These are phyloP conservation scores for Pulicaria dysenterica DNA, from an alignment of 129 eudicot species.

Conservation along the genomic window DNA sequence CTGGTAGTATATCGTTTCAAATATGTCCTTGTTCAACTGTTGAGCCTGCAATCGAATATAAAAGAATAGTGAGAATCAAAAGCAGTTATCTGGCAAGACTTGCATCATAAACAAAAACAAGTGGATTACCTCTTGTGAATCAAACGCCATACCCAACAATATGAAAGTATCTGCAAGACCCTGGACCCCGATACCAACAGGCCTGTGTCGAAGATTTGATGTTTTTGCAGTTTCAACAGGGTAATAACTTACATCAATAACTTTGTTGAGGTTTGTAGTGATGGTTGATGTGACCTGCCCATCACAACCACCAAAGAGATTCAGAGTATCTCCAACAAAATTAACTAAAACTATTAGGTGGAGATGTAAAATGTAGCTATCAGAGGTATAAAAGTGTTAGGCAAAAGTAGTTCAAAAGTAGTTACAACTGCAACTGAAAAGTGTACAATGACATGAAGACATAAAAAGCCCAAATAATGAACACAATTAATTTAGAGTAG, in stretches of 20 bases:
- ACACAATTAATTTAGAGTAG: too few relatives aligned
- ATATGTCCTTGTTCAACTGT: conserved; percentile 92
- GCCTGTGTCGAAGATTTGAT: conserved; percentile 80
- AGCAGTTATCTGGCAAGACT: background rate
- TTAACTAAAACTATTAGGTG: background rate
- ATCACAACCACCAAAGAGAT: conserved; percentile 19
- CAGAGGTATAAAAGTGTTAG: background rate
- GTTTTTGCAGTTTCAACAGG: conserved; percentile 90
- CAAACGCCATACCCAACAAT: conserved; percentile 92
- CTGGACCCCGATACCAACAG: conserved; percentile 93
- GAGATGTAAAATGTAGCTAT: background rate
- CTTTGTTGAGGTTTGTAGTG: conserved; percentile 77
- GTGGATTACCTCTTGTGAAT: conserved; percentile 78
- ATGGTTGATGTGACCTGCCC: conserved; percentile 66
- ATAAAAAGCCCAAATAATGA: too few relatives aligned
- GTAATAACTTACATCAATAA: conserved; percentile 81
- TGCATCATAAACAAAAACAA: background rate
- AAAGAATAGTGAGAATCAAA: background rate
- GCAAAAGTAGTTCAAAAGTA: conserved; percentile 1
- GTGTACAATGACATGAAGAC: too few relatives aligned
- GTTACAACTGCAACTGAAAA: background rate
- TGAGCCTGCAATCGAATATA: conserved; percentile 47
- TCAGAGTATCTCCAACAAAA: background rate
- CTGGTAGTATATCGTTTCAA: conserved; percentile 92
- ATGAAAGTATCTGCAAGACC: conserved; percentile 99